phyloP scores from a whole-genome alignment of 1,139 yeast species.

The Candida sp. region DNA sequence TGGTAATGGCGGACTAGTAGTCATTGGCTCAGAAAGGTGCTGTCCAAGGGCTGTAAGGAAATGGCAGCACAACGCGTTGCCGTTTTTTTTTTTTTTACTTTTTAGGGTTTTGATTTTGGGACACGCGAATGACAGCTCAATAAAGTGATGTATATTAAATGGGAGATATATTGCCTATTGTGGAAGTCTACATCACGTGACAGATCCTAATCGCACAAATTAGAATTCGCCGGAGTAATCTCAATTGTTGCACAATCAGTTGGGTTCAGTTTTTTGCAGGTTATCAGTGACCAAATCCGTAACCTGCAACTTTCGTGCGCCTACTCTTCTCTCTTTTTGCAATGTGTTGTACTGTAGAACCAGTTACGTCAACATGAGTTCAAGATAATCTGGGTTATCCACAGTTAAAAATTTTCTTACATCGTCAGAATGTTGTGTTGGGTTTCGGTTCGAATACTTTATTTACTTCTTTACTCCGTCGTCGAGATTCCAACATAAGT shows the following conservation, averaged over 20 bases:
- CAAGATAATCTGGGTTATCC: not conserved
- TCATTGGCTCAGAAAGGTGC: not conserved
- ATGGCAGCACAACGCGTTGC: too few species aligned
- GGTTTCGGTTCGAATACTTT: too few species aligned
- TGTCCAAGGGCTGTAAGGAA: not conserved
- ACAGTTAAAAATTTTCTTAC: not conserved
- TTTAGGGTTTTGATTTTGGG: too few species aligned
- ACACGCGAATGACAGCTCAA: not conserved
- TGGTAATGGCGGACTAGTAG: constrained; percentile 9
- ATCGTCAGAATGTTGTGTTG: not conserved
- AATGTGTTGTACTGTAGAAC: not conserved
- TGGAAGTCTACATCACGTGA: not conserved
- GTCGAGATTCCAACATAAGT: too few species aligned
- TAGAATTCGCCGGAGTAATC: not conserved
- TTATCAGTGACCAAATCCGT: not conserved
- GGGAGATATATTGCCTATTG: not conserved
- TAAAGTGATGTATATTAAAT: not conserved
- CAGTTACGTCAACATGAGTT: constrained; percentile 2
- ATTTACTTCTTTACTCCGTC: too few species aligned
- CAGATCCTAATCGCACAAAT: not conserved
- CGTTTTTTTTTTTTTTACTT: too few species aligned
- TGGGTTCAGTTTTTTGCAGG: not conserved
- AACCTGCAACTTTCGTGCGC: not conserved
- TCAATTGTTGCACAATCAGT: not conserved
- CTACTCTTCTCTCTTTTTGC: not conserved